Evolutionary conservation across 345 rosid species (phyloP).

Genomic region (Adansonia digitata): DNA sequence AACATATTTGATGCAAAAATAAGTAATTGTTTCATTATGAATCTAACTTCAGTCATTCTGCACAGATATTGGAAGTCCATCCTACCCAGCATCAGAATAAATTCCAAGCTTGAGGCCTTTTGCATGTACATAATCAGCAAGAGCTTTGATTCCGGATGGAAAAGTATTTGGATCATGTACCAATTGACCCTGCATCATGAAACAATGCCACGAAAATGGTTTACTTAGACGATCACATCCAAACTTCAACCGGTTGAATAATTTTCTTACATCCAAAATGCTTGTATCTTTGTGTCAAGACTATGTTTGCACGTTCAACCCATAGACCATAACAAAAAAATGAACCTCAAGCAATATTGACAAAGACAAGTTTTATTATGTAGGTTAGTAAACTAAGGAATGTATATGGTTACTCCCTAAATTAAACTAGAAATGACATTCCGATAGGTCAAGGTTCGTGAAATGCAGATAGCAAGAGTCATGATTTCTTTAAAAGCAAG

Average conservation of each 20-base stretch:
- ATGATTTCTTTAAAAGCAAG: background rate
- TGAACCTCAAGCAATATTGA: too few species aligned
- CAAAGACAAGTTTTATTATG: background rate
- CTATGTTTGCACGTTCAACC: background rate
- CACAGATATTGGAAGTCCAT: conserved; percentile 21
- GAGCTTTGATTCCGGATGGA: conserved; percentile 83
- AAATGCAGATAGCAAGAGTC: background rate
- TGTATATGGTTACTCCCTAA: background rate
- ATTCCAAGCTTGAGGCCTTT: conserved; percentile 96
- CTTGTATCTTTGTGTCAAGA: background rate
- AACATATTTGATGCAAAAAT: conserved; percentile 3
- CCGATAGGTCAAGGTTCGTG: background rate
- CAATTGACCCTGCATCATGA: conserved; percentile 60
- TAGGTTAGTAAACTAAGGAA: background rate
- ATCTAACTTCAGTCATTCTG: conserved; percentile 20
- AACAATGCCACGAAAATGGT: conserved; percentile 14
- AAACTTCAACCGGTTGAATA: background rate
- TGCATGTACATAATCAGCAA: conserved; percentile 77
- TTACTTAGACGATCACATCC: background rate
- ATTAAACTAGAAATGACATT: background rate
- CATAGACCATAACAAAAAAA: background rate
- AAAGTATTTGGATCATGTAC: conserved; percentile 73
- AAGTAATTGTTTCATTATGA: conserved; percentile 11
- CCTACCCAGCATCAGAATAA: conserved; percentile 99
- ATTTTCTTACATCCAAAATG: background rate